A percentile compares a stretch with the other conserved stretches of the same genome.
Conservation (phyloP, 768 basidiomycete species). For the Solioccasus polychromus region DNA sequence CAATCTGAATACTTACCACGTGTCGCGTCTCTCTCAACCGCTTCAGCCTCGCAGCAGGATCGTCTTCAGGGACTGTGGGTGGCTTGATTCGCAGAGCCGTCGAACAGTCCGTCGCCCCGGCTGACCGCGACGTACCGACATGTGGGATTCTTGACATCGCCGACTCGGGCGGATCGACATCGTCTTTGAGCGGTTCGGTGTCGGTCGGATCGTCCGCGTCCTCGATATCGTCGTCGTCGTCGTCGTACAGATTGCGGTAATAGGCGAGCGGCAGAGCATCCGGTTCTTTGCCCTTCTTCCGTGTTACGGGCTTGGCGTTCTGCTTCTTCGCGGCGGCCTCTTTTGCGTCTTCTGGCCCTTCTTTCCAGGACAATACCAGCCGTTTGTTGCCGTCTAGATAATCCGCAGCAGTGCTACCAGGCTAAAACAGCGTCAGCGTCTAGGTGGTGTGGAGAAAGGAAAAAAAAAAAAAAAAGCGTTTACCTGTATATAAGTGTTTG, state of each 20-base stretch:
- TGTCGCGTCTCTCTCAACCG: conserved; percentile 21
- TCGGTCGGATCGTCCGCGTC: conserved; percentile 23
- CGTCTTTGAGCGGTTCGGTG: conserved; percentile 11
- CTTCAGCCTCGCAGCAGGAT: conserved; percentile 7
- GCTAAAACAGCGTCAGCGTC: conserved; percentile 11
- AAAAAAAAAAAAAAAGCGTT: neutral
- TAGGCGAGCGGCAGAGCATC: neutral
- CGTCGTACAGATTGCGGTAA: conserved; percentile 26
- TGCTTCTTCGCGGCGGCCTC: conserved; percentile 10
- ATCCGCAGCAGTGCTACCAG: conserved; percentile 19
- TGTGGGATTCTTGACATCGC: conserved; percentile 6
- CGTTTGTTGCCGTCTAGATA: conserved; percentile 18
- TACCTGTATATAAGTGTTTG: conserved; percentile 53
- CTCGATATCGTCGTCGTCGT: conserved; percentile 31
- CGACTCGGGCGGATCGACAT: neutral
- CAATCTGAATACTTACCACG: conserved; percentile 9
- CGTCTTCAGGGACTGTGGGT: conserved; percentile 7
- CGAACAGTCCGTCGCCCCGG: neutral
- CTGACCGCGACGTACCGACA: conserved; percentile 10
- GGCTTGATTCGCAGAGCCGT: neutral
- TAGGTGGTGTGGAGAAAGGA: neutral
- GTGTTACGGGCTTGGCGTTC: conserved; percentile 1
- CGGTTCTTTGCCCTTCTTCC: conserved; percentile 22
- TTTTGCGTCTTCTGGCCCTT: conserved; percentile 13
- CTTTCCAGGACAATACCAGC: conserved; percentile 28